Evolutionary conservation across 441 rosid species (phyloP), one percentile per base, ranked within the genome.

Genomic region (Theobroma grandiflorum): DNA sequence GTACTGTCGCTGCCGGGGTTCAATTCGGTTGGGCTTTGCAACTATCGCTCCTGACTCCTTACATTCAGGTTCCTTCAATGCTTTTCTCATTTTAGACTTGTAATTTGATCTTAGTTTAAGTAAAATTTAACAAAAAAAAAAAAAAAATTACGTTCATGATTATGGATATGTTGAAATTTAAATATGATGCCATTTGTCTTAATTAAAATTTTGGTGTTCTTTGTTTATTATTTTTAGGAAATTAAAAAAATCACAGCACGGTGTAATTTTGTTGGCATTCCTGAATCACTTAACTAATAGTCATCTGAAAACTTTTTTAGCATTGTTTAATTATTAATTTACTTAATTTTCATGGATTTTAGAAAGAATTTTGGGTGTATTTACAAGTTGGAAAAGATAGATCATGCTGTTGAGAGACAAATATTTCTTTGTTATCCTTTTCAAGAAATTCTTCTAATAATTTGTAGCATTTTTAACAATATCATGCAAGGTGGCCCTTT

Each of bases 21-120:
- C 98, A 94, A 65, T 96, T 91, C 79, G 98, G 98, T 20, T 96
- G 99, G 98, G 98, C 98, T 78, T 86, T 96, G 89, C 98, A 96
- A 81, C 94, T 95, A 5, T 96, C 98, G 75, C 94, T 95, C 4
- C 84, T 96, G 64, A 95, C 98, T 79, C 99, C 99, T 52, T 96
- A 95, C 76, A 91, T 94, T 70, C 98, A 96, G 98, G 98, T 89
- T 40, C 45, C 77, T 43, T 50, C 35, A 47, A 11, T 66, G 45
- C 14, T 7, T 37, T 12, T 35, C 3, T 9, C 31, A 1, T 18
- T 42, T 61, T 4, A 4, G 8, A 3, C 33, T 57, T 4, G 35
- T 58, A 8, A 37, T 58, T 37, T 52, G 31, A 38, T 53, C 2
- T 4, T 57, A 52, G 26, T 53, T 64, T 16, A 4, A 66, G 20